Conservation (phyloP, 768 basidiomycete species). For the Gloeostereum incarnatum region DNA sequence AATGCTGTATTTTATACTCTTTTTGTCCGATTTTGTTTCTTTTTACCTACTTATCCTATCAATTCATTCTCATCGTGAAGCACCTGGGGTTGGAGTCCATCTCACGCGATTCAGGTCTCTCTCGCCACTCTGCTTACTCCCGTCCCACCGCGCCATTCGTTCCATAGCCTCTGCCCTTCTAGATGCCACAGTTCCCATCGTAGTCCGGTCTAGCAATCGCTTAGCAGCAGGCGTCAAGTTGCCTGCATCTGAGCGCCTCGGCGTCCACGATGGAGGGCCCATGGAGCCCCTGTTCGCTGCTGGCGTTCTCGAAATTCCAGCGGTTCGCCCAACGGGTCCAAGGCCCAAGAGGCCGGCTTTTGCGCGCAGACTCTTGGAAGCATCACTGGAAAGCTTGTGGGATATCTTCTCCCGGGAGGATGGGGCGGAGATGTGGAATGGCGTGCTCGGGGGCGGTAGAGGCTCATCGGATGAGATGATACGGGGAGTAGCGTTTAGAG, state of each 20-base stretch:
- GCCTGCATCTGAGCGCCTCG: slow-evolving; percentile 65
- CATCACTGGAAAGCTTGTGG: slow-evolving; percentile 71
- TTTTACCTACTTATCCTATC: slow-evolving; percentile 2
- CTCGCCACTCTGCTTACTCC: slow-evolving; percentile 39
- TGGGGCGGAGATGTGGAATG: slow-evolving; percentile 74
- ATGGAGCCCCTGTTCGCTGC: slow-evolving; percentile 40
- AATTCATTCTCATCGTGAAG: slow-evolving; percentile 19
- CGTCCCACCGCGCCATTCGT: slow-evolving; percentile 47
- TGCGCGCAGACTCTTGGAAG: slow-evolving; percentile 69
- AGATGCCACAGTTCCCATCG: slow-evolving; percentile 51
- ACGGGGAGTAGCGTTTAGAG: slow-evolving; percentile 85
- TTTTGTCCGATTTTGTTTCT: slow-evolving; percentile 4
- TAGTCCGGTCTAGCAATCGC: slow-evolving; percentile 64
- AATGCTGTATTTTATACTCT: slow-evolving; percentile 6
- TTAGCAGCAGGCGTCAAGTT: slow-evolving; percentile 82
- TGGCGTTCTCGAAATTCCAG: slow-evolving; percentile 27
- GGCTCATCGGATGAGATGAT: slow-evolving; percentile 60
- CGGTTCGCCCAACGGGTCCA: slow-evolving; percentile 23
- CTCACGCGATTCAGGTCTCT: slow-evolving; percentile 56
- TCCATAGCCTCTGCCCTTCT: slow-evolving; percentile 66
- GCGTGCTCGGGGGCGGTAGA: slow-evolving; percentile 39
- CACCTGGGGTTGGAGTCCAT: slow-evolving; percentile 72
- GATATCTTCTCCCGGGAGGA: slow-evolving; percentile 78
- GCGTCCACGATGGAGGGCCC: slow-evolving; percentile 77
- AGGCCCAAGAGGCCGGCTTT: slow-evolving; percentile 60